These are phyloP conservation scores for Pinus taeda DNA, from an alignment of 75 land plant species.

Conservation along the genomic window DNA sequence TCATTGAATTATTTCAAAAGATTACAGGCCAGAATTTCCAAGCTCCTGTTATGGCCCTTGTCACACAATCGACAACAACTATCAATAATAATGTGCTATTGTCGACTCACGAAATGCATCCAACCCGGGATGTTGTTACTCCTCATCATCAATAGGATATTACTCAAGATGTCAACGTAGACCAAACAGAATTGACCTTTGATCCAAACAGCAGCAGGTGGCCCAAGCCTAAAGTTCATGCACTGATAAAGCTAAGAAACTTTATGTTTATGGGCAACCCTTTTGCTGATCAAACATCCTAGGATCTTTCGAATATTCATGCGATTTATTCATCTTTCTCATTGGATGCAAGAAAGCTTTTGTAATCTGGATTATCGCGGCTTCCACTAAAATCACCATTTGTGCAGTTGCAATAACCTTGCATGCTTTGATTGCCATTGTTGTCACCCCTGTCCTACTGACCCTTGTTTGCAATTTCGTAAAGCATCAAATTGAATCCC, in stretches of 20 bases:
- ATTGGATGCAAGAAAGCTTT: slow-evolving; percentile 15
- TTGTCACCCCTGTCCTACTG: slow-evolving; percentile 17
- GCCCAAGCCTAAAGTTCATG: slow-evolving; percentile 60
- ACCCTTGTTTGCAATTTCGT: not conserved
- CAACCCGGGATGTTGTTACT: not conserved
- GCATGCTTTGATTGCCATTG: slow-evolving; percentile 36
- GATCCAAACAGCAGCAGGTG: slow-evolving; percentile 33
- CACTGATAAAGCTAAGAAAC: slow-evolving; percentile 37
- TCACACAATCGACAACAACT: slow-evolving; percentile 3
- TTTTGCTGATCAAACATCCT: not conserved
- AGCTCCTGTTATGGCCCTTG: slow-evolving; percentile 9
- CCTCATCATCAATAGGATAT: not conserved
- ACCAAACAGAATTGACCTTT: slow-evolving; percentile 7
- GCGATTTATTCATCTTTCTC: not conserved
- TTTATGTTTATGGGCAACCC: no score
- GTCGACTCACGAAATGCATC: slow-evolving; percentile 7
- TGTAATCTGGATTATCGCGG: slow-evolving; percentile 1
- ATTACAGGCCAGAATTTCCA: slow-evolving; percentile 57
- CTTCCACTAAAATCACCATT: slow-evolving; percentile 9
- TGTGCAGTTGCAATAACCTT: slow-evolving; percentile 20
- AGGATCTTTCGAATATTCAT: slow-evolving; percentile 22
- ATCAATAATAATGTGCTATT: slow-evolving; percentile 1
- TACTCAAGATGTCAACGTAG: not conserved
- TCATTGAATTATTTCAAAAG: slow-evolving; percentile 69
- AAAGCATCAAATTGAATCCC: not conserved